Evolutionary conservation across 495 filamentous ascomycete genomes (phyloP), one percentile per base, ranked within the genome.

Genomic region (Halenospora varia): DNA sequence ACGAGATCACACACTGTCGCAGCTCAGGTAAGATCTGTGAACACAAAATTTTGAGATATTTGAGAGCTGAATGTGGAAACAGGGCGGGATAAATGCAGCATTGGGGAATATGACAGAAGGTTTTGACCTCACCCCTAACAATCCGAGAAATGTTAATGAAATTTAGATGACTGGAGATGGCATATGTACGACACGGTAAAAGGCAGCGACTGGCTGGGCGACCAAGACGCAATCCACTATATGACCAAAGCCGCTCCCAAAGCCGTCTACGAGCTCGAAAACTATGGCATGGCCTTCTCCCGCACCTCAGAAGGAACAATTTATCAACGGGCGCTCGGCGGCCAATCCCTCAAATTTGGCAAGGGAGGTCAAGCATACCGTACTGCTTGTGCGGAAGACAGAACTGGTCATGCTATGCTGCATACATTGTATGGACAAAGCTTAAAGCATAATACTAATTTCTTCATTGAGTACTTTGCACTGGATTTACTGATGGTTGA

Each of bases 181-280:
- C 63, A 66, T 41, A 62, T 62, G 60, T 63, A 66, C 50, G 63
- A 66, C 53, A 66, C 63, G 3, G 63, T 66, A 0, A 66, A 66
- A 59, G 63, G 63, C 20, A 53, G 44, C 23, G 63, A 66, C 55
- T 66, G 63, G 63, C 57, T 63, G 22, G 63, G 63, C 19, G 63
- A 66, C 24, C 63, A 66, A 61, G 63, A 66, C 48, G 63, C 63
- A 46, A 66, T 66, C 50, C 63, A 66, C 50, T 66, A 66, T 47
- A 66, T 66, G 63, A 63, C 56, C 4, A 25, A 57, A 2, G 60
- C 55, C 46, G 63, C 63, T 1, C 53, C 63, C 6, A 25, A 48
- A 22, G 60, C 63, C 10, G 57, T 66, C 46, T 58, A 58, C 42
- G 63, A 66, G 42, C 60, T 66, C 15, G 63, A 66, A 47, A 66